Evolutionary conservation across 108 stramenopile genomes (phyloP), one percentile per base, ranked within the genome.

Genomic region (Skeletonema tropicum): DNA sequence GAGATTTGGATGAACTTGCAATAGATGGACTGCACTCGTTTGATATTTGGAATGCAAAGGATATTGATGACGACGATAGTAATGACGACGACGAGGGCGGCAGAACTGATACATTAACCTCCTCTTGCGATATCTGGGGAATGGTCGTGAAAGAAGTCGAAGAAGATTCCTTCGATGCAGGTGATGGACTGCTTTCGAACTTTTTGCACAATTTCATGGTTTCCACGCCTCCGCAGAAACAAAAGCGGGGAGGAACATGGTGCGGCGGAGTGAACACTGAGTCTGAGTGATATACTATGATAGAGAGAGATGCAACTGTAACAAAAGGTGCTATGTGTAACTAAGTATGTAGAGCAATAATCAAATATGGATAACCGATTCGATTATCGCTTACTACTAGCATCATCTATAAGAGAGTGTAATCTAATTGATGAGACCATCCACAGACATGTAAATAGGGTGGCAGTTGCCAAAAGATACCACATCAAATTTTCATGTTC

Each of bases 371-470:
- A 55, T 55, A n/a, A 55, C 13, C 30, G 63, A 21, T 57, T 57
- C 10, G 38, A 39, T 39, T 39, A 39, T 39, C 38, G 38, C 38
- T 39, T 39, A 39, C 35, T 68, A 70, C 70, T 71, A 11, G 70
- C 70, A 41, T 73, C 70, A 41, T 73, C 73, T n/a, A 81, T 81
- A 23, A 81, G 66, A 8, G 74, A 55, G 42, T 81, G 80, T 59
- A 81, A 61, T 60, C 74, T 70, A 45, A 75, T 13, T 12, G 80
- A 81, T 1, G 65, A 70, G 60, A 71, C 8, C 12, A 81, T 35
- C 80, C 80, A 81, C 42, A 74, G 69, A 35, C 46, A 55, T 26
- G 63, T 71, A 55, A 81, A 71, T 5, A 81, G 8, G 7, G 57
- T 61, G 15, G 80, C 69, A 49, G 70, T 71, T 21, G 74, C 73